These are phyloP conservation scores for Pleurotus platypus DNA, from an alignment of 768 basidiomycete species.

Conservation along the genomic window DNA sequence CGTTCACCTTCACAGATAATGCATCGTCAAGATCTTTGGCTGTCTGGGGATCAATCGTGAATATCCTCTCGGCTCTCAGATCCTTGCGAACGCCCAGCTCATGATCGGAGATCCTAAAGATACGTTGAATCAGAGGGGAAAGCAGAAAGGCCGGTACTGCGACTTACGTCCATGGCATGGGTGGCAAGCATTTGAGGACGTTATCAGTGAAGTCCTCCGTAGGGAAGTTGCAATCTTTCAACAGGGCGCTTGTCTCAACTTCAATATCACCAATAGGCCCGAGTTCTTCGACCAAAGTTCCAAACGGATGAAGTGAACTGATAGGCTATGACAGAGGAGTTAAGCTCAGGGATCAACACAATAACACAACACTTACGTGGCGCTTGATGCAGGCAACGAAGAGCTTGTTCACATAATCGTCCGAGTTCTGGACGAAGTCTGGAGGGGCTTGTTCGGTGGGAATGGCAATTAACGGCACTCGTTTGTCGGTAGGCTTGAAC, in stretches of 20 bases:
- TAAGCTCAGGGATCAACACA: neutral
- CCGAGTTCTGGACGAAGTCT: conserved; percentile 94
- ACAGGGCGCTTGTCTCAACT: conserved; percentile 93
- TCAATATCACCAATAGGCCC: conserved; percentile 98
- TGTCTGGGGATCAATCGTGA: conserved; percentile 88
- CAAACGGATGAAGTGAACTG: conserved; percentile 97
- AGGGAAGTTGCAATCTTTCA: conserved; percentile 99
- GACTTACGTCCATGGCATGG: conserved; percentile 88
- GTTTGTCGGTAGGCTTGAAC: conserved; percentile 99
- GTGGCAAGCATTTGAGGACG: conserved; percentile 93
- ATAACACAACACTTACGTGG: conserved; percentile 58
- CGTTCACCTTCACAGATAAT: conserved; percentile 81
- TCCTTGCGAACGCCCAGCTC: conserved; percentile 89
- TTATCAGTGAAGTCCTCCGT: conserved; percentile 96
- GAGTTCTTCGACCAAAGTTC: conserved; percentile 95
- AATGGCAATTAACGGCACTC: conserved; percentile 97
- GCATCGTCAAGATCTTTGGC: conserved; percentile 97
- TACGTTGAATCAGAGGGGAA: conserved; percentile 10
- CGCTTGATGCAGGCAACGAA: conserved; percentile 99
- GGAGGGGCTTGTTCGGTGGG: conserved; percentile 97
- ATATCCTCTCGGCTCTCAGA: conserved; percentile 77
- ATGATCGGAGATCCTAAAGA: conserved; percentile 74
- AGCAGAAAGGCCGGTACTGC: conserved; percentile 2
- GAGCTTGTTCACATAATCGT: conserved; percentile 82
- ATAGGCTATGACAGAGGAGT: conserved; percentile 56